Conservation (phyloP, 1,284 basidiomycete species). For the Apiotrichum laibachii region DNA sequence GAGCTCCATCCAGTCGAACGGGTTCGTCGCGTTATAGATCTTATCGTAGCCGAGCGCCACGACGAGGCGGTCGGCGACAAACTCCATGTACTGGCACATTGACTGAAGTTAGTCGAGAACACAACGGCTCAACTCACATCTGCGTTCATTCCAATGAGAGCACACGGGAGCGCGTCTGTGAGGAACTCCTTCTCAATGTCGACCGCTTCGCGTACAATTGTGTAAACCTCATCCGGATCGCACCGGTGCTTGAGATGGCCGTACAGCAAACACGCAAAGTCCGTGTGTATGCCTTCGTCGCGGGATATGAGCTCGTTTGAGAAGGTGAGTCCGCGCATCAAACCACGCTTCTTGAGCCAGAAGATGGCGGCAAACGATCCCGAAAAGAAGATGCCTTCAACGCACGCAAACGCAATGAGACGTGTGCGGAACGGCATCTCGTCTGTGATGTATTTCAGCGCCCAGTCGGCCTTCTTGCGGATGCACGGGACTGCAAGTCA, state of each 20-base stretch:
- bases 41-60: constrained; percentile 78
- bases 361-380: constrained; percentile 94
- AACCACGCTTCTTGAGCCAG: constrained; percentile 97
- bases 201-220: constrained; percentile 77
- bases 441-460: constrained; percentile 84
- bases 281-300: constrained; percentile 96
- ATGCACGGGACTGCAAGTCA: constrained; percentile 58
- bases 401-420: constrained; percentile 88
- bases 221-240: constrained; percentile 67
- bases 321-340: constrained; percentile 95
- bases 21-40: constrained; percentile 69
- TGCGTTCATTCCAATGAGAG: constrained; percentile 57
- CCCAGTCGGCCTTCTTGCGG: constrained; percentile 88
- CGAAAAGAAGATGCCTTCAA: constrained; percentile 97
- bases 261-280: constrained; percentile 66
- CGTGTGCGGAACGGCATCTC: constrained; percentile 72
- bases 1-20: constrained; percentile 82
- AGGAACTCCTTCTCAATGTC: constrained; percentile 77
- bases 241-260: constrained; percentile 69
- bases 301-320: constrained; percentile 94
- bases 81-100: constrained; percentile 93
- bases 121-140: constrained; percentile 42
- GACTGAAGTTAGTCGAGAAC: constrained; percentile 62
- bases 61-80: constrained; percentile 85
- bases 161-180: constrained; percentile 58